A percentile compares a stretch with the other conserved stretches of the same genome.
Conservation (phyloP, 371 early-diverging fungal species). For the Rhizopus delemar region DNA sequence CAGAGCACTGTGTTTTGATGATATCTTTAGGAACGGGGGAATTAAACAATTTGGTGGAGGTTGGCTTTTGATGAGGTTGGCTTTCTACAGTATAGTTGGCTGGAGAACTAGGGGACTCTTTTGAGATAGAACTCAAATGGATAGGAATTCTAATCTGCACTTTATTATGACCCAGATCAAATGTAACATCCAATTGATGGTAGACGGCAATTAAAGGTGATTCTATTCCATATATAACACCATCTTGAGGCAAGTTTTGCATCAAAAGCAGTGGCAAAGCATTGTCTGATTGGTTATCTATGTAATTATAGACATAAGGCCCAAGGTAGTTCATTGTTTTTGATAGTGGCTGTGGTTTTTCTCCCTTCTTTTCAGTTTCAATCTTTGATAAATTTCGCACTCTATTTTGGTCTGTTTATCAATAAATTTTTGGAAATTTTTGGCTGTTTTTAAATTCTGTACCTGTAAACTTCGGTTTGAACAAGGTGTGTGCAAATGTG, state of each 20-base stretch:
- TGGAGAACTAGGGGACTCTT: background rate
- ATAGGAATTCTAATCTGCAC: conserved; percentile 21
- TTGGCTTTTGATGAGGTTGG: conserved; percentile 7
- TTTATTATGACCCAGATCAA: conserved; percentile 21
- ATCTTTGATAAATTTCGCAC: background rate
- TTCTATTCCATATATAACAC: conserved; percentile 10
- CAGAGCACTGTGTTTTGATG: background rate
- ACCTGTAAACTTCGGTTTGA: conserved; percentile 42
- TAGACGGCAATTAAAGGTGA: conserved; percentile 16
- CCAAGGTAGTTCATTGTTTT: background rate
- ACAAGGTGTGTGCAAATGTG: conserved; percentile 32
- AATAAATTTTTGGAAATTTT: too few relatives aligned
- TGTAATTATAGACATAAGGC: background rate
- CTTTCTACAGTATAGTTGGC: conserved; percentile 16
- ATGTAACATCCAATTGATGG: conserved; percentile 27
- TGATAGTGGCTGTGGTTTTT: background rate
- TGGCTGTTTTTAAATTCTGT: background rate
- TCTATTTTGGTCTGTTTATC: background rate
- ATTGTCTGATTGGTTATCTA: background rate
- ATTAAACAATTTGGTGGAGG: conserved; percentile 6
- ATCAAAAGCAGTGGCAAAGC: background rate
- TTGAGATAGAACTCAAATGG: conserved; percentile 13
- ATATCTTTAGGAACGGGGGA: background rate
- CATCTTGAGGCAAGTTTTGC: background rate
- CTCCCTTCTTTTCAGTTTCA: background rate